phyloP scores from a whole-genome alignment of 345 rosid species.

The Carallia pectinifolia region DNA sequence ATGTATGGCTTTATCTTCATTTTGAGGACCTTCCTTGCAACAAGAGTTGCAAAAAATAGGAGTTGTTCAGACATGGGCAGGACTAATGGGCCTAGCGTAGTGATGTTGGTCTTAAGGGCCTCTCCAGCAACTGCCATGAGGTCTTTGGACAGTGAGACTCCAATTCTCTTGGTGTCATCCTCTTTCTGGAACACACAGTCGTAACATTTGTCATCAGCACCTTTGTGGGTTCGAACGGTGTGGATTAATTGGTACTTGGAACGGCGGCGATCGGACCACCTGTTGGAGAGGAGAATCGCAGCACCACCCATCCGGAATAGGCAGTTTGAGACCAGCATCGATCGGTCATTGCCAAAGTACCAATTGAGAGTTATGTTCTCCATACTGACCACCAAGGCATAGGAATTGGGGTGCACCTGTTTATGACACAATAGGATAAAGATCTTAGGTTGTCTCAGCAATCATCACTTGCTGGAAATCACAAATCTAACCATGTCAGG shows the following conservation, averaged over 20 bases:
- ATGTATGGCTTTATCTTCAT: slow-evolving; percentile 66
- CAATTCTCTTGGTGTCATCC: slow-evolving; percentile 53
- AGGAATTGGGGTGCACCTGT: slow-evolving; percentile 84
- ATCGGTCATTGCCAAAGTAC: slow-evolving; percentile 88
- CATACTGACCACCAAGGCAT: slow-evolving; percentile 88
- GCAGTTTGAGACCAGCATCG: slow-evolving; percentile 92
- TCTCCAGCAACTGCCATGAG: slow-evolving; percentile 96
- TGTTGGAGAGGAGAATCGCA: slow-evolving; percentile 83
- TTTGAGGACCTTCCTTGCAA: slow-evolving; percentile 64
- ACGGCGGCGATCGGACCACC: slow-evolving; percentile 60
- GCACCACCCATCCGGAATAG: slow-evolving; percentile 97
- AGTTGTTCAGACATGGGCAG: slow-evolving; percentile 91
- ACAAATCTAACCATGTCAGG: too few relatives aligned
- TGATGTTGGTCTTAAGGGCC: slow-evolving; percentile 85
- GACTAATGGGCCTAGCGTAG: slow-evolving; percentile 85
- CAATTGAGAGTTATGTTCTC: slow-evolving; percentile 85
- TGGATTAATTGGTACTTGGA: slow-evolving; percentile 90
- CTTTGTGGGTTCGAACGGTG: slow-evolving; percentile 92
- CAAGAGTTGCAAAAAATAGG: slow-evolving; percentile 61
- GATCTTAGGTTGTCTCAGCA: too few relatives aligned
- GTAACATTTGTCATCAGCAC: slow-evolving; percentile 73
- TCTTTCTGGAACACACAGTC: slow-evolving; percentile 79
- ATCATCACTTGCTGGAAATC: not conserved
- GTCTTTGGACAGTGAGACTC: slow-evolving; percentile 84
- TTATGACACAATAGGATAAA: not conserved